Evolutionary conservation across 2,329 filamentous ascomycete genomes (phyloP).

Genomic region (Fusarium temperatum): DNA sequence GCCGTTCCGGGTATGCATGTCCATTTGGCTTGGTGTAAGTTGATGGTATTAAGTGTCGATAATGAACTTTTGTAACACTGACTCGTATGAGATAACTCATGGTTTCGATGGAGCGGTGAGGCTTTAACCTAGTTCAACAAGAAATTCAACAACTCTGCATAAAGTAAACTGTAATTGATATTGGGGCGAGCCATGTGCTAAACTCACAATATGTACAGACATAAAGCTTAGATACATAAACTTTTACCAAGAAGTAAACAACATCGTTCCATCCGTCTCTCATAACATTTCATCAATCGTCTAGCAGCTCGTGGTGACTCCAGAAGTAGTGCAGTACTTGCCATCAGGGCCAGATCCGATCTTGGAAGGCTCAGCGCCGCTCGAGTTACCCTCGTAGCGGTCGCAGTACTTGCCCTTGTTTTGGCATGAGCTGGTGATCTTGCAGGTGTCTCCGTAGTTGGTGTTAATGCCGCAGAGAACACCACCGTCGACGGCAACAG

Average conservation of each 20-base stretch:
- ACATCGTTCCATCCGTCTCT: not conserved
- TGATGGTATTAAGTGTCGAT: not conserved
- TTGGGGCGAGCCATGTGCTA: not conserved
- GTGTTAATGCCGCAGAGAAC: slow-evolving; percentile 41
- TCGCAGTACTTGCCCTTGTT: slow-evolving; percentile 35
- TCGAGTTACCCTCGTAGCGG: slow-evolving; percentile 32
- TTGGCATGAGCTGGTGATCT: slow-evolving; percentile 35
- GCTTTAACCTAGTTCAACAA: not conserved
- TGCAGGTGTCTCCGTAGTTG: slow-evolving; percentile 41
- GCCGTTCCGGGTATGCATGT: not conserved
- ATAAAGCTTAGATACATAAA: not conserved
- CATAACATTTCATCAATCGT: not conserved
- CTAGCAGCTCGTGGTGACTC: slow-evolving; percentile 25
- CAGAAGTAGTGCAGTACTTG: slow-evolving; percentile 24
- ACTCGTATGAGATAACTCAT: not conserved
- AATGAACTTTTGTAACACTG: not conserved
- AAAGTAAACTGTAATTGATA: not conserved
- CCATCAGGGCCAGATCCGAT: slow-evolving; percentile 38
- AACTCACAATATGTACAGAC: not conserved
- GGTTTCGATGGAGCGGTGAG: not conserved
- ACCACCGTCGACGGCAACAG: slow-evolving; percentile 33
- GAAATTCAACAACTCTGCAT: not conserved
- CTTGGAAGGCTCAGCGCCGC: slow-evolving; percentile 36
- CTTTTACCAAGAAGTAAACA: not conserved
- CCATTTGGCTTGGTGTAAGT: not conserved